Percentiles rank a stretch among this genome's conserved stretches.
Evolutionary conservation across 805 yeast species (phyloP).

Genomic region (Hanseniaspora meyeri): DNA sequence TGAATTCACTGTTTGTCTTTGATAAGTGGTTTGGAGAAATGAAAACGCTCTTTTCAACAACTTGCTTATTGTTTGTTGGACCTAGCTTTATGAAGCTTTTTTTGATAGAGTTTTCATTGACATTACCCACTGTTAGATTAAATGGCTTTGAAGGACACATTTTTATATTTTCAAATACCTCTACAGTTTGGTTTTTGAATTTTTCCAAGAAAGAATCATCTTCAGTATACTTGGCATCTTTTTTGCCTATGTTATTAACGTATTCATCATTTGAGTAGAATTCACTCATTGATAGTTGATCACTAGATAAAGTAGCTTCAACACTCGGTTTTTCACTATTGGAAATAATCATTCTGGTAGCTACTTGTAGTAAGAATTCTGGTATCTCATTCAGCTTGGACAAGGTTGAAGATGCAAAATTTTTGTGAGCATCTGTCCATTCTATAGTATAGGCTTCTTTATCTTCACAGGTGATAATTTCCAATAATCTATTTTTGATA

Average conservation of each 20-base stretch:
- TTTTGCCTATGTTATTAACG: slow-evolving; percentile 53
- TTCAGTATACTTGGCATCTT: slow-evolving; percentile 17
- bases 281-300: slow-evolving; percentile 50
- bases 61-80: background rate
- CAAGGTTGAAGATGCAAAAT: slow-evolving; percentile 51
- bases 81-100: background rate
- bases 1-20: background rate
- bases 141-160: background rate
- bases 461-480: background rate
- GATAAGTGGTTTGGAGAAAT: background rate
- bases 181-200: slow-evolving; percentile 22
- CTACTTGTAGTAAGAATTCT: slow-evolving; percentile 64
- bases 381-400: slow-evolving; percentile 54
- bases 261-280: slow-evolving; percentile 37
- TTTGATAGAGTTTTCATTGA: background rate
- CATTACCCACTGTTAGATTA: background rate
- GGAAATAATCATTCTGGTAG: slow-evolving; percentile 52
- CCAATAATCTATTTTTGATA: background rate
- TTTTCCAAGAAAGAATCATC: slow-evolving; percentile 38
- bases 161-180: slow-evolving; percentile 32
- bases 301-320: slow-evolving; percentile 60
- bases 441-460: slow-evolving; percentile 32
- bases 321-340: slow-evolving; percentile 52
- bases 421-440: slow-evolving; percentile 41
- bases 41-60: background rate